A percentile compares a stretch with the other conserved stretches of the same genome.
phyloP scores from a whole-genome alignment of 192 early-diverging fungal species.

The Coemansia sp. region DNA sequence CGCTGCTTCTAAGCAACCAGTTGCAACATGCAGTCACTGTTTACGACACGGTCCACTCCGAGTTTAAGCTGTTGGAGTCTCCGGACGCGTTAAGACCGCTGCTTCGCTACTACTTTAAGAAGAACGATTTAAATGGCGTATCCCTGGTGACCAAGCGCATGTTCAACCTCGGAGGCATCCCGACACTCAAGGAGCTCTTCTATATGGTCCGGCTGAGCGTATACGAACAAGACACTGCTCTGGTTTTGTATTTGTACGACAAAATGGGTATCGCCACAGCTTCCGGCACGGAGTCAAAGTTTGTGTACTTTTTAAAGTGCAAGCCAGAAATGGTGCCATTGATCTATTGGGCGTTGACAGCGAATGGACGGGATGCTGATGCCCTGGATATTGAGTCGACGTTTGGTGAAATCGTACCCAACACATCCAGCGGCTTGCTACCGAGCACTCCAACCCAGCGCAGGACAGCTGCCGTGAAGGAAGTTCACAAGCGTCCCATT shows the following conservation, averaged over 20 bases:
- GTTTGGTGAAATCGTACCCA: background rate
- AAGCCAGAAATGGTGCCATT: background rate
- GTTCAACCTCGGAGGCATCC: conserved; percentile 6
- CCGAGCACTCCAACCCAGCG: background rate
- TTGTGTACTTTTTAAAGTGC: background rate
- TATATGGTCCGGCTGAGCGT: conserved; percentile 6
- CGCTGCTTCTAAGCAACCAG: conserved; percentile 22
- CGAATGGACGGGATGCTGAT: background rate
- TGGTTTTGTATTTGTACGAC: conserved; percentile 1
- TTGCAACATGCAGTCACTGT: conserved; percentile 15
- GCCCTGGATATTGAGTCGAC: background rate
- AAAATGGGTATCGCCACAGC: background rate
- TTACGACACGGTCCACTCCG: conserved; percentile 13
- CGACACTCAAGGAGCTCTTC: conserved; percentile 15
- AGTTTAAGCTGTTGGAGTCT: conserved; percentile 7
- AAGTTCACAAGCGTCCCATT: background rate
- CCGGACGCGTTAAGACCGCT: conserved; percentile 8
- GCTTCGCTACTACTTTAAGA: conserved; percentile 8
- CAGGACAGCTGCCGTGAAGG: background rate
- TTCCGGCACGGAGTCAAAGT: background rate
- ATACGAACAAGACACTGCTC: background rate
- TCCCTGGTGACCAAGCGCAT: conserved; percentile 10
- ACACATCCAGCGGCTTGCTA: background rate
- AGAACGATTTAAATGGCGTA: background rate
- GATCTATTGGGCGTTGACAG: background rate